Percentiles rank a stretch among this genome's conserved stretches.
Evolutionary conservation across 2,329 filamentous ascomycete species (phyloP).

Genomic region (Phialocephala subalpina): DNA sequence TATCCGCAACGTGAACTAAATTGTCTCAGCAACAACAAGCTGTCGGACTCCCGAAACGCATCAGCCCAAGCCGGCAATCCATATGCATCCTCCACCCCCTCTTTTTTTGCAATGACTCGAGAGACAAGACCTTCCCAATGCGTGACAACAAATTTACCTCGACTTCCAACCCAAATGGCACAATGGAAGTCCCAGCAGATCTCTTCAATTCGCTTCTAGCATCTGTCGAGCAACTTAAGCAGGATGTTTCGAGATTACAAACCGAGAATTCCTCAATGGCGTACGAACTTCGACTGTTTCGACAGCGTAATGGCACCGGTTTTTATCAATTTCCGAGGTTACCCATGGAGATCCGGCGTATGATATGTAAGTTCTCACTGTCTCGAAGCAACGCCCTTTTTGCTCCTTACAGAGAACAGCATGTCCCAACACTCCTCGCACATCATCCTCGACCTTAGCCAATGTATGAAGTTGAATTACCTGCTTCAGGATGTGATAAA

Average conservation of each 20-base stretch:
- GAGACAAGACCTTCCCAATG: background rate
- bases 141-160: background rate
- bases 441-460: too few species aligned
- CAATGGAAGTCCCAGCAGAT: background rate
- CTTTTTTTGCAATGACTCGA: too few species aligned
- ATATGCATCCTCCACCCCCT: too few species aligned
- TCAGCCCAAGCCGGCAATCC: too few species aligned
- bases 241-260: background rate
- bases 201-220: background rate
- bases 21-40: too few species aligned
- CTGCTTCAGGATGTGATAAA: too few species aligned
- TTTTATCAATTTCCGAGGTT: background rate
- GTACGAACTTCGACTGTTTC: background rate
- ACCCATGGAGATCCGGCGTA: background rate
- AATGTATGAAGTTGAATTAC: too few species aligned
- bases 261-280: background rate
- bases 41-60: too few species aligned
- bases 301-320: background rate
- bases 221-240: background rate
- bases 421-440: too few species aligned
- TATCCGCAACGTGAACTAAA: too few species aligned
- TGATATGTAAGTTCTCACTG: background rate
- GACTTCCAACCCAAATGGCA: background rate
- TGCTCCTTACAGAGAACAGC: too few species aligned
- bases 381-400: too few species aligned